Base-by-base conservation (phyloP, 1,284 basidiomycete species). In the Xerocomus minutiporus region DNA sequence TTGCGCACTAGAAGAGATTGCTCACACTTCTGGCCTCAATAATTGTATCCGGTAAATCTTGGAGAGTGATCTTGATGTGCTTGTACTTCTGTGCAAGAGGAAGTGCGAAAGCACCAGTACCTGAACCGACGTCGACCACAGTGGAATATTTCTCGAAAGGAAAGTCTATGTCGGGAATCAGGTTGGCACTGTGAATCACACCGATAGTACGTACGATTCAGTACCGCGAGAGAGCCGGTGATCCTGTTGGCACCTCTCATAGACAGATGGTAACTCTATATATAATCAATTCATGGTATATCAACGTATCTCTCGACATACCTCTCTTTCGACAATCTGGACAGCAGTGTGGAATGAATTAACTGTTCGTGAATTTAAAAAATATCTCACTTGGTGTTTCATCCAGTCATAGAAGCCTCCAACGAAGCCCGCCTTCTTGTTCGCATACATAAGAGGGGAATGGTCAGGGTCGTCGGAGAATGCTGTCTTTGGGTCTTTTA, bases 51-150 rank as follows among this genome's bases (percentile, higher is more conserved):
- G 64, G 58, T 26, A 66, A 56, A 53, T 69, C 70, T 11, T 68
- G 70, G 38, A 70, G 45, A 4, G 60, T 69, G 11, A 69, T 54
- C 43, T 65, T 60, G 23, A 71, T 13, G 35, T 69, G 44, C 29
- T 62, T 66, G 48, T 65, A 54, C 9, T 34, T 57, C 23, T 57
- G 59, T 2, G 64, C 62, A 3, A 69, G 58, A 11, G 65, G 59
- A 13, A 70, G 58, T 11, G 66, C 57, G 41, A 68, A 66, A 5
- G 59, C 59, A 20, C 67, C 69, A 5, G 67, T 64, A 25, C 70
- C 68, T 50, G 66, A 68, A 13, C 70, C 67, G 12, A 69, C 59
- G 50, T 69, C 70, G 11, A 70, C 63, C 26, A 68, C 55, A 4
- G 57, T 58, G 0, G 65, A 59, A 17, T 58, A 63, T 29, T 61